Percentiles rank a stretch among this genome's conserved stretches.
Conservation (phyloP, 371 early-diverging fungal genomes). For the Apophysomyces variabilis region DNA sequence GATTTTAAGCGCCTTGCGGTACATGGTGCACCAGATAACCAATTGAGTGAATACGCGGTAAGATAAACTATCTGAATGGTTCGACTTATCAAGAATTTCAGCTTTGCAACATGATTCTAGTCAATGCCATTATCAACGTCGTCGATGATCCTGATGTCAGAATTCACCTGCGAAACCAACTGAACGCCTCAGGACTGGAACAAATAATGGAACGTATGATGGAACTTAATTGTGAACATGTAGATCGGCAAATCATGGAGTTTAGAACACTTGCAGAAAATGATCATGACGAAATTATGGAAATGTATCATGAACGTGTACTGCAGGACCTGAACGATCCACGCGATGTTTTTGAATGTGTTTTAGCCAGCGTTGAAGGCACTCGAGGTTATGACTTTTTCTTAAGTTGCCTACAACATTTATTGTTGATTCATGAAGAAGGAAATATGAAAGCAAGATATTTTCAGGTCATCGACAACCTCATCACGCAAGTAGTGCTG, state of each 20-base stretch:
- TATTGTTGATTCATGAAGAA: conserved; percentile 75
- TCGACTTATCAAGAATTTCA: conserved; percentile 7
- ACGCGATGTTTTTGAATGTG: conserved; percentile 77
- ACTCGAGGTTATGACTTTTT: conserved; percentile 80
- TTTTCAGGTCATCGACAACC: conserved; percentile 81
- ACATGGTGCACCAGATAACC: conserved; percentile 66
- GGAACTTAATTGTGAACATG: conserved; percentile 66
- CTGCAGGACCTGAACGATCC: conserved; percentile 82
- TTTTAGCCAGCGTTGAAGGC: conserved; percentile 74
- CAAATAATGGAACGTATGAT: conserved; percentile 77
- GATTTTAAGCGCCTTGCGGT: conserved; percentile 70
- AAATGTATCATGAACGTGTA: conserved; percentile 76
- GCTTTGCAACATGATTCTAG: conserved; percentile 80
- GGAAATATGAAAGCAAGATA: conserved; percentile 64
- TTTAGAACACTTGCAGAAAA: conserved; percentile 75
- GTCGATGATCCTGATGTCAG: conserved; percentile 80
- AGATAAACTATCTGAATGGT: conserved; percentile 8
- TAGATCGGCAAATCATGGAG: conserved; percentile 76
- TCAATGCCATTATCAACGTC: conserved; percentile 83
- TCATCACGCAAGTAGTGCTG: conserved; percentile 82
- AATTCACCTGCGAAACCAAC: conserved; percentile 78
- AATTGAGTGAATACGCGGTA: conserved; percentile 77
- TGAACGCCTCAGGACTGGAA: conserved; percentile 75
- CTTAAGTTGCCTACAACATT: conserved; percentile 77
- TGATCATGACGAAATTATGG: conserved; percentile 80